Evolutionary conservation across 495 filamentous ascomycete species (phyloP).

Genomic region (Oleoguttula mirabilis): DNA sequence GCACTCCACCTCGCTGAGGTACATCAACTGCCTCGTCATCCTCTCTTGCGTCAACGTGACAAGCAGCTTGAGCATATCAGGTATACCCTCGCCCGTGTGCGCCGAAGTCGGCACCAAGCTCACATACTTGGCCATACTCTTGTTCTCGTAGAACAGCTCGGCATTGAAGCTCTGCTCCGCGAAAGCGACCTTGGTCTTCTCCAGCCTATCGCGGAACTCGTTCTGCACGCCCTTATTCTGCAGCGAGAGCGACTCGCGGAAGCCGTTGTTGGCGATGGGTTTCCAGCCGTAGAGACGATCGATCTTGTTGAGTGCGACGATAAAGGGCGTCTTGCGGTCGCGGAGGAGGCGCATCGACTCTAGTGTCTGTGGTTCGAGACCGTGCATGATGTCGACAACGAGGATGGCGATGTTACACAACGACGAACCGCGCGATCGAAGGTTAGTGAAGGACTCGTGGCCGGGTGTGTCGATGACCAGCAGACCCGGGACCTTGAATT

Average conservation of each 20-base stretch:
- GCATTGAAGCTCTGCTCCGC: slow-evolving; percentile 96
- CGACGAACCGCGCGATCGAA: slow-evolving; percentile 89
- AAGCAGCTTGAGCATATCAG: slow-evolving; percentile 96
- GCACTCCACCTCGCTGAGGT: slow-evolving; percentile 91
- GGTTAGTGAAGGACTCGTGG: slow-evolving; percentile 99
- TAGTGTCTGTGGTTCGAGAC: slow-evolving; percentile 92
- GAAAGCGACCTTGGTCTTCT: slow-evolving; percentile 86
- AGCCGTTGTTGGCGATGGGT: slow-evolving; percentile 95
- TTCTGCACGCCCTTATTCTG: slow-evolving; percentile 91
- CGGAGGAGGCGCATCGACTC: slow-evolving; percentile 92
- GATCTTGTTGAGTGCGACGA: slow-evolving; percentile 98
- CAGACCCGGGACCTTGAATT: slow-evolving; percentile 96
- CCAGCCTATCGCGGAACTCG: slow-evolving; percentile 84
- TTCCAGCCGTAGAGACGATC: slow-evolving; percentile 99
- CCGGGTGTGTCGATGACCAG: slow-evolving; percentile 97
- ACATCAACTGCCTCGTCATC: slow-evolving; percentile 97
- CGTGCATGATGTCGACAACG: slow-evolving; percentile 99
- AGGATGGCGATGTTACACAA: slow-evolving; percentile 99
- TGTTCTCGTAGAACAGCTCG: slow-evolving; percentile 94
- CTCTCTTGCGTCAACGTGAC: slow-evolving; percentile 86
- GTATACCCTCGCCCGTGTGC: slow-evolving; percentile 96
- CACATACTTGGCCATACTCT: slow-evolving; percentile 84
- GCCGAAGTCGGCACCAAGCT: slow-evolving; percentile 95
- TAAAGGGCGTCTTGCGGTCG: slow-evolving; percentile 93
- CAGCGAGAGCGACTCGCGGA: slow-evolving; percentile 76